Evolutionary conservation across 2,329 filamentous ascomycete genomes (phyloP), one percentile per base, ranked within the genome.

Genomic region (Microdochium nivale): DNA sequence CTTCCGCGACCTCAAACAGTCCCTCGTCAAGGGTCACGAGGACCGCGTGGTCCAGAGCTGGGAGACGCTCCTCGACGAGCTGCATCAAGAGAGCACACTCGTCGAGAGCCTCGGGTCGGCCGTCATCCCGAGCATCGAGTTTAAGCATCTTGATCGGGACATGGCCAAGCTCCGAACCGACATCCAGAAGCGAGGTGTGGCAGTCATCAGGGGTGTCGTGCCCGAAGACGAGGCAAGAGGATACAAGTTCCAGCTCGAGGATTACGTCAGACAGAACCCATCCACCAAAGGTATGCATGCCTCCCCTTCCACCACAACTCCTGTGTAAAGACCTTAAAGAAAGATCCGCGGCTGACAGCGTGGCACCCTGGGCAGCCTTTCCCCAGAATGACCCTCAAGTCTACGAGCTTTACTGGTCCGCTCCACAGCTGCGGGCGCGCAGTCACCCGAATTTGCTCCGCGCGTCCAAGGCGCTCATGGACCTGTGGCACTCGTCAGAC

Each of bases 351-450:
- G 10, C n/a, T 14, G 19, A 25, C 23, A 25, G 8, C 3, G 19
- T 24, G 24, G 9, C 13, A 19, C 23, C 46, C 46, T n/a, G 24
- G 8, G 21, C 37, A 78, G 86, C 81, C 2, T 90, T 88, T 55
- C 87, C 86, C 0, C 66, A 76, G 0, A 70, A 84, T 47, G 75
- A 83, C 43, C 86, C 85, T 0, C 82, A 87, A 46, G 86, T 90
- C 5, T 88, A 81, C 60, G 87, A 90, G 63, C 70, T 90, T 1
- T 90, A 90, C 67, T 90, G 86, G 86, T 86, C 84, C 0, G 73
- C 75, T 1, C 72, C 84, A 1, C 87, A 91, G 63, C 70, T 87
- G 44, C 76, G 78, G 56, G 86, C 85, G 3, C 77, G 87, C n/a
- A 69, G 77, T 0, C 83, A 90, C 61, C 78, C 82, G 1, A 80